Evolutionary conservation across 106 monocot species (phyloP), one percentile per base, ranked within the genome.

Genomic region (Alisma plantagoaquatica): DNA sequence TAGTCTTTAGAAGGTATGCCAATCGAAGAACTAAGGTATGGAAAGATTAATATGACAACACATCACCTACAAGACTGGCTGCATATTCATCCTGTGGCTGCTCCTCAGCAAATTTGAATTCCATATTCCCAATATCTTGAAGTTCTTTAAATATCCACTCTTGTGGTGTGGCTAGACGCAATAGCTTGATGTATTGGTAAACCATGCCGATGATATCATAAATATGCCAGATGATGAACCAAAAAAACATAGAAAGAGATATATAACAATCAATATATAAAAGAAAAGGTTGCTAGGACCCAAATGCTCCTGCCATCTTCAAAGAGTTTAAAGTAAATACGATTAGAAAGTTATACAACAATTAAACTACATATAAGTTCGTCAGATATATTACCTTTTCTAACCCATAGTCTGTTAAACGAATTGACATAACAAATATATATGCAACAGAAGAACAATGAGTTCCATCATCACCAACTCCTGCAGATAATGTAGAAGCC

Each of bases 21-120:
- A n/a, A n/a, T n/a, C n/a, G n/a, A n/a, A n/a, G n/a, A n/a, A n/a
- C n/a, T n/a, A n/a, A n/a, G n/a, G n/a, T n/a, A n/a, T n/a, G n/a
- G n/a, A n/a, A n/a, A n/a, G n/a, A n/a, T n/a, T n/a, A n/a, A n/a
- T n/a, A n/a, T n/a, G n/a, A n/a, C n/a, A n/a, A n/a, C n/a, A n/a
- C n/a, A n/a, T n/a, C 10, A 94, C 96, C 96, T 84, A 89, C 75
- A 73, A 96, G 84, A 48, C 65, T 60, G 31, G 68, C 71, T 31
- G 84, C 96, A 89, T 96, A 96, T 9, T 85, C 88, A 84, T 84
- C 88, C 66, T 84, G 88, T 6, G 89, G 84, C 47, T 89, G 89
- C 69, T 96, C 96, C 57, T 96, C 96, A 47, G 84, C 88, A 72
- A 84, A 96, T 68, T 76, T 69, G 55, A 96, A 96, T 31, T 96